These are phyloP conservation scores for Eurotiales sp. DNA, from an alignment of 2,329 filamentous ascomycete genomes.

Conservation along the genomic window DNA sequence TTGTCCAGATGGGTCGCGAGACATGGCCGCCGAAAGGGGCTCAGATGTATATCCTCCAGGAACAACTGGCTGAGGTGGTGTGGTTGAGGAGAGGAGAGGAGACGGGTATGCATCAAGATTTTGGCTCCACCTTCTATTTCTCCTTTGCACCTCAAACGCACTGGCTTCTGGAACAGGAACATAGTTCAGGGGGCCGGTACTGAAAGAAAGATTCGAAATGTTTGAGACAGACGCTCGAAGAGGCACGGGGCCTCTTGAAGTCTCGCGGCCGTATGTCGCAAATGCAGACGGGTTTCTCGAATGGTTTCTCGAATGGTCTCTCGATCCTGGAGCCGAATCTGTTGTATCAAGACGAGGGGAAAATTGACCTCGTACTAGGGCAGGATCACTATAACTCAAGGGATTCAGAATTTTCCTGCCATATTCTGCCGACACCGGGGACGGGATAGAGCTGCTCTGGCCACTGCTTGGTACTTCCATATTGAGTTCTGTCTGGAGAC, in stretches of 20 bases:
- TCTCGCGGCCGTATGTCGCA: not conserved
- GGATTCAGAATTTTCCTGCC: slow-evolving; percentile 23
- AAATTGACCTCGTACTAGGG: slow-evolving; percentile 21
- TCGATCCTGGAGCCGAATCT: slow-evolving; percentile 24
- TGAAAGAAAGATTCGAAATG: slow-evolving; percentile 1
- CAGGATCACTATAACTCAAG: slow-evolving; percentile 32
- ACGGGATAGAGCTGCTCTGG: slow-evolving; percentile 24
- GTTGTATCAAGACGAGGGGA: too few relatives aligned
- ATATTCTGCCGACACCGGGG: slow-evolving; percentile 28
- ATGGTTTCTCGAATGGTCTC: slow-evolving; percentile 22
- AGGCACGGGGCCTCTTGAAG: not conserved
- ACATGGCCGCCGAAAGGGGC: slow-evolving; percentile 28
- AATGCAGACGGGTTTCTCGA: slow-evolving; percentile 13
- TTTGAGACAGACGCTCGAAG: not conserved
- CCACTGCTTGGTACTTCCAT: slow-evolving; percentile 27
- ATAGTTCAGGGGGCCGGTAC: not conserved
- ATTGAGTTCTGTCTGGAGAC: slow-evolving; percentile 27
- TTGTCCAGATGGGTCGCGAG: slow-evolving; percentile 30
- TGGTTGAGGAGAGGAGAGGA: slow-evolving; percentile 32
- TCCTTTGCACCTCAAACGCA: not conserved
- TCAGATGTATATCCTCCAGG: slow-evolving; percentile 28
- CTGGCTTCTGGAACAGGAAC: not conserved
- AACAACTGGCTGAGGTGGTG: slow-evolving; percentile 23
- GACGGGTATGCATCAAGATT: slow-evolving; percentile 25
- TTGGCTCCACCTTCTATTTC: not conserved